Percentiles rank a stretch among this genome's conserved stretches.
Evolutionary conservation across 2,329 filamentous ascomycete species (phyloP).

Genomic region (Cladosporium sp.): DNA sequence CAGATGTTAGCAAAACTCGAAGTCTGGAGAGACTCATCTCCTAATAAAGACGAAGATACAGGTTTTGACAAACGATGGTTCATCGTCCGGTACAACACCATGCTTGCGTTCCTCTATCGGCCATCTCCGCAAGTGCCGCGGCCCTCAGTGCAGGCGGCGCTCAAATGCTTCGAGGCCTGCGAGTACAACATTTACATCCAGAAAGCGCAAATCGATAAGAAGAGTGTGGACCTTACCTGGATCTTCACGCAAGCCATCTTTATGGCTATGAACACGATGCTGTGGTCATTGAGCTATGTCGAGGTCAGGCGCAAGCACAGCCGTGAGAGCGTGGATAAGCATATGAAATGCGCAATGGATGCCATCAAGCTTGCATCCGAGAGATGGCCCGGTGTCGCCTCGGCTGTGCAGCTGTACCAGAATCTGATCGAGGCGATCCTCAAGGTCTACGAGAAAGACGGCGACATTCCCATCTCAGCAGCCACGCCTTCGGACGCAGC

Average conservation of each 20-base stretch:
- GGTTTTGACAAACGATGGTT: slow-evolving; percentile 68
- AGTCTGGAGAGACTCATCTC: slow-evolving; percentile 73
- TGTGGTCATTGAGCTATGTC: slow-evolving; percentile 87
- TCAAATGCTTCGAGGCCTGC: slow-evolving; percentile 77
- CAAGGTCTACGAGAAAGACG: slow-evolving; percentile 72
- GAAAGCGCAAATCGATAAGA: slow-evolving; percentile 70
- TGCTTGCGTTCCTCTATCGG: slow-evolving; percentile 81
- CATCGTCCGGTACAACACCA: slow-evolving; percentile 71
- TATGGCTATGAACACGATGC: slow-evolving; percentile 83
- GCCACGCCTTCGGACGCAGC: slow-evolving; percentile 43
- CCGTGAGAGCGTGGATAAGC: slow-evolving; percentile 69
- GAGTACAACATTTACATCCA: slow-evolving; percentile 78
- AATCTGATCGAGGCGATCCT: slow-evolving; percentile 81
- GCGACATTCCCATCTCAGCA: slow-evolving; percentile 47
- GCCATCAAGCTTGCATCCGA: slow-evolving; percentile 76
- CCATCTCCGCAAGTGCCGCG: slow-evolving; percentile 89
- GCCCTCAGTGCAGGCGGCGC: slow-evolving; percentile 73
- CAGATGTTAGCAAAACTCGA: slow-evolving; percentile 75
- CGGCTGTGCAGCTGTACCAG: slow-evolving; percentile 79
- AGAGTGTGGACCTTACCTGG: slow-evolving; percentile 84
- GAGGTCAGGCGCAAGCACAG: slow-evolving; percentile 71
- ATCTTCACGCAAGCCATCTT: slow-evolving; percentile 86
- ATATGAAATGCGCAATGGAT: slow-evolving; percentile 71
- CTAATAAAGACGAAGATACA: slow-evolving; percentile 63
- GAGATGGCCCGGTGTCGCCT: slow-evolving; percentile 85